Evolutionary conservation across 2,329 filamentous ascomycete species (phyloP), one percentile per base, ranked within the genome.

Genomic region (Fusarium illudens): DNA sequence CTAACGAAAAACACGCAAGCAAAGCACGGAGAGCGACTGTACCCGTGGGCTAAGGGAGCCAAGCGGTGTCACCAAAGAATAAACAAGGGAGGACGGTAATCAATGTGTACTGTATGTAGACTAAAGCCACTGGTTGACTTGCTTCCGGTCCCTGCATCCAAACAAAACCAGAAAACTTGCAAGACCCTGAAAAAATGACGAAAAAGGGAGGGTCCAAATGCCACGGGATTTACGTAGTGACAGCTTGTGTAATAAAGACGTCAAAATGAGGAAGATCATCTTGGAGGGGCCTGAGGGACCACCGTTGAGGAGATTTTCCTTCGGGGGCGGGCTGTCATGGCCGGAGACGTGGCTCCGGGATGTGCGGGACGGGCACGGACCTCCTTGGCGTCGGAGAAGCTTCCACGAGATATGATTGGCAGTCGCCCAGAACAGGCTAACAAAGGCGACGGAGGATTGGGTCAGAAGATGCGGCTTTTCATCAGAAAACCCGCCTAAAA

Each of bases 221-320:
- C 36, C 27, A 32, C 22, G 11, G 25, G 10, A 4, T 27, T 25
- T 4, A 19, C 27, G 29, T 20, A 49, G 34, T 34, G 33, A 32
- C 39, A n/a, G n/a, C n/a, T n/a, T 54, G 30, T 42, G 57, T 59
- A 50, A 68, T 49, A n/a, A 34, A 55, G 42, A 66, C 52, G 49
- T 62, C 65, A 62, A 65, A 37, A n/a, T n/a, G n/a, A n/a, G 9
- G 37, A 44, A 11, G 34, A n/a, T n/a, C n/a, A n/a, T 50, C 48
- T 9, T 30, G 48, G 25, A 15, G 37, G 59, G 34, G 44, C 54
- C 22, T 2, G 6, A 12, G 22, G 20, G 20, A 25, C 20, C 20
- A 2, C 39, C 22, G 39, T 44, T 44, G 22, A 37, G 17, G 36
- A 22, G 20, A 42, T 17, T 27, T 44, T 44, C 20, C 39, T 5